phyloP scores from a whole-genome alignment of 225 moss, liverwort and hornwort genomes.

The Straminergon stramineum region DNA sequence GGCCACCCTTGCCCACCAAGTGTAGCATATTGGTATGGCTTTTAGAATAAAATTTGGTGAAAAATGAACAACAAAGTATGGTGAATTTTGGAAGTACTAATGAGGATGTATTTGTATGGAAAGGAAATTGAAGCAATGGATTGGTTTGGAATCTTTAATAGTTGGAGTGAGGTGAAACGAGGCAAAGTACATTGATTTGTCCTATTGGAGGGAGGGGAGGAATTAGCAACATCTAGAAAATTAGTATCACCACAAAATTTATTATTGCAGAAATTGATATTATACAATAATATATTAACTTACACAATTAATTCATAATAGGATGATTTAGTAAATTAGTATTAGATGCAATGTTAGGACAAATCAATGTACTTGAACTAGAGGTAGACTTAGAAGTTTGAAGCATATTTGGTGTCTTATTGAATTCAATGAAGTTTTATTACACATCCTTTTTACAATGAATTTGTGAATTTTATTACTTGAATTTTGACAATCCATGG shows the following conservation, averaged over 20 bases:
- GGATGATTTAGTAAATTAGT: neutral
- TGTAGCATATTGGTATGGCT: accelerated
- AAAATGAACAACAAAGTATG: neutral
- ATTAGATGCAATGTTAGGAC: too few species aligned
- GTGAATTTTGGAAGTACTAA: neutral
- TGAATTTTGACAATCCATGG: too few species aligned
- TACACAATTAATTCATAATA: neutral
- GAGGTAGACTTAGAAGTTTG: too few species aligned
- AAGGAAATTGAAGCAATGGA: neutral
- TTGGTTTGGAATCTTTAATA: neutral
- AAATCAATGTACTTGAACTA: too few species aligned
- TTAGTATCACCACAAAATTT: neutral
- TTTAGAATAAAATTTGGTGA: neutral
- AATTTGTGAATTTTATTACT: too few species aligned
- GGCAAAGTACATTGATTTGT: neutral
- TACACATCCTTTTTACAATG: too few species aligned
- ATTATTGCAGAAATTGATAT: neutral
- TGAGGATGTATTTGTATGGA: neutral
- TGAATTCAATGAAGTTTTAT: too few species aligned
- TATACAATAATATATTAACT: neutral
- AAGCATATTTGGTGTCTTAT: too few species aligned
- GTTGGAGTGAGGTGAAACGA: neutral
- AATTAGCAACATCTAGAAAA: neutral
- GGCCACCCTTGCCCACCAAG: neutral
- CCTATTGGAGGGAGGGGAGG: neutral